Conservation (phyloP, 306 rosid species). For the Crotalaria pallida region DNA sequence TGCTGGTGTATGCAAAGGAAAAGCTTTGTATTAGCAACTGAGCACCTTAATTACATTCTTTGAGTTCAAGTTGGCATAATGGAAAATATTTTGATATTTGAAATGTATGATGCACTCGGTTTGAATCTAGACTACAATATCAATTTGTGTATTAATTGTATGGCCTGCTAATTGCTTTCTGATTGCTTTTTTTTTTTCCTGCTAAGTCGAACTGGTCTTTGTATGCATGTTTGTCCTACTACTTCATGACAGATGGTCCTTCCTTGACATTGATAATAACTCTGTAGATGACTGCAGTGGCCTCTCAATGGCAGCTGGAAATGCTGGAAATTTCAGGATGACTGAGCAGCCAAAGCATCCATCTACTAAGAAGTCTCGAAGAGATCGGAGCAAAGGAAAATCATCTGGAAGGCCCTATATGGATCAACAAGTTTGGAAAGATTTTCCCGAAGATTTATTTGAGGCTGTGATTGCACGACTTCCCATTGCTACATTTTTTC, state of each 20-base stretch:
- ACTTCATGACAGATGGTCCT: conserved; percentile 50
- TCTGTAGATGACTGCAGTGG: conserved; percentile 59
- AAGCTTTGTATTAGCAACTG: not conserved
- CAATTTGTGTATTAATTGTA: not conserved
- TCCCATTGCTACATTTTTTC: conserved; percentile 71
- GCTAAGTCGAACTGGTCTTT: not conserved
- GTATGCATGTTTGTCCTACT: not conserved
- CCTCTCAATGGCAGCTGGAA: conserved; percentile 68
- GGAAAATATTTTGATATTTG: conserved; percentile 4
- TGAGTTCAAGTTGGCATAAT: not conserved
- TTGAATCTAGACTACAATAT: conserved; percentile 29
- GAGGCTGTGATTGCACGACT: conserved; percentile 86
- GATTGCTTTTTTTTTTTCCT: not conserved
- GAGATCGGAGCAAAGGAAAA: conserved; percentile 52
- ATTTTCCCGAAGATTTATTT: conserved; percentile 77
- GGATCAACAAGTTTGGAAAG: conserved; percentile 78
- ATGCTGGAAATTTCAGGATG: conserved; percentile 43
- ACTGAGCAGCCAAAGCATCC: conserved; percentile 60
- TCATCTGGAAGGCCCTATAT: conserved; percentile 42
- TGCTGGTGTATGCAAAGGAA: not conserved
- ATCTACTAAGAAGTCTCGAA: conserved; percentile 52
- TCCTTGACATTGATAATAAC: conserved; percentile 51
- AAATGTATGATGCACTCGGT: conserved; percentile 22
- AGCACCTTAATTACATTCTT: not conserved
- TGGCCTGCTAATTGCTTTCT: not conserved